Percentiles rank a stretch among this genome's conserved stretches.
Evolutionary conservation across 2,329 filamentous ascomycete species (phyloP).

Genomic region (Fusarium irregulare): DNA sequence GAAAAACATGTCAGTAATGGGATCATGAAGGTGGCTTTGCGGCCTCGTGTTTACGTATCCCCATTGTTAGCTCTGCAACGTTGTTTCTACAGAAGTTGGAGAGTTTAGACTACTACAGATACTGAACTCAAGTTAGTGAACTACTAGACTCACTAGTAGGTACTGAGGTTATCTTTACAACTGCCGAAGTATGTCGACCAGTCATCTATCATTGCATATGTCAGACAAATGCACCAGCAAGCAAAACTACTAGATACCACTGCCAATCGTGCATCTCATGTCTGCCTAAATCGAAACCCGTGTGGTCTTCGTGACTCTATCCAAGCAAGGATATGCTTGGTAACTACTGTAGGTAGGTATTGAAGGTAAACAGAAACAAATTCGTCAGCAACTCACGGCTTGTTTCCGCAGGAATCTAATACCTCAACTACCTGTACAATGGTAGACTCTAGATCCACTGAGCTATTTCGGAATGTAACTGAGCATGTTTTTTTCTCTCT

Average conservation of each 20-base stretch:
- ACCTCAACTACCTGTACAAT: background rate
- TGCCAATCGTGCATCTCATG: conserved; percentile 16
- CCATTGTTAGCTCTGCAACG: conserved; percentile 4
- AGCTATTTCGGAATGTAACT: conserved; percentile 29
- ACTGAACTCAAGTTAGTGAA: conserved; percentile 15
- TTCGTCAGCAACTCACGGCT: background rate
- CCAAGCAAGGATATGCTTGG: conserved; percentile 28
- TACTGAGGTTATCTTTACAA: conserved; percentile 2
- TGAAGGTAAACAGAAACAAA: background rate
- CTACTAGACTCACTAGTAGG: background rate
- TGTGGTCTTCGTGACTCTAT: background rate
- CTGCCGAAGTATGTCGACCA: conserved; percentile 15
- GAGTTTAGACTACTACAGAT: background rate
- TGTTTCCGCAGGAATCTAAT: conserved; percentile 1
- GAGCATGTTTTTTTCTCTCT: background rate
- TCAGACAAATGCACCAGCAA: background rate
- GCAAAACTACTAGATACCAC: background rate
- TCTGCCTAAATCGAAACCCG: conserved; percentile 1
- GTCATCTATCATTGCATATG: conserved; percentile 2
- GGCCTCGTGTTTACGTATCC: background rate
- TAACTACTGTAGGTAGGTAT: background rate
- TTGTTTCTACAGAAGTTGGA: background rate
- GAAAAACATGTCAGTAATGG: conserved; percentile 1
- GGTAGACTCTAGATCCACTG: conserved; percentile 1
- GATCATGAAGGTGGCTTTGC: background rate